phyloP scores from a whole-genome alignment of 257 asterid species.

The Nicotiana attenuata region DNA sequence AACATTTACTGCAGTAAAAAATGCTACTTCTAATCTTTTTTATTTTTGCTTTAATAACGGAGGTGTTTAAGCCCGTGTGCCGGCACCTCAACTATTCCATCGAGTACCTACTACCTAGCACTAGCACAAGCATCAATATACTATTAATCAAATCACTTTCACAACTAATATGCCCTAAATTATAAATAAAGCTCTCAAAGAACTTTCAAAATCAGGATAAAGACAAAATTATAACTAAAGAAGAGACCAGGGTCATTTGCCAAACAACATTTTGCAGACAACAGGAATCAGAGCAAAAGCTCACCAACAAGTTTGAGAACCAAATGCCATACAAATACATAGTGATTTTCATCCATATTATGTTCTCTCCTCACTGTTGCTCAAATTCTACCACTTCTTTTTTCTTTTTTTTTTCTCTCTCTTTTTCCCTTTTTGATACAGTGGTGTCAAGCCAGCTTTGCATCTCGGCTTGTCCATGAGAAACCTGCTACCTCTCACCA shows the following conservation, averaged over 20 bases:
- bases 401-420: too few species aligned
- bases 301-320: background rate
- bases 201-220: background rate
- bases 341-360: background rate
- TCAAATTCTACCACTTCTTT: background rate
- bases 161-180: background rate
- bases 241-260: background rate
- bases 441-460: background rate
- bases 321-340: background rate
- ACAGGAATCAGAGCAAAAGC: background rate
- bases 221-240: background rate
- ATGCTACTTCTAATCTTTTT: background rate
- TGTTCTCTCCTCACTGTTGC: background rate
- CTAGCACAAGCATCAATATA: background rate
- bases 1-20: background rate
- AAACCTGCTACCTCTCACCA: background rate
- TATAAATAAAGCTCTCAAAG: background rate
- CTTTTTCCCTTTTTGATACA: background rate
- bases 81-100: background rate
- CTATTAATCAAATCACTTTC: background rate
- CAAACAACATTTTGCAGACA: background rate
- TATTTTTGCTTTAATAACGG: background rate
- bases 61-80: background rate
- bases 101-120: background rate
- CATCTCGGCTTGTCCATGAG: background rate